A percentile compares a stretch with the other conserved stretches of the same genome.
These are phyloP conservation scores for Leucosporidium scottii DNA, from an alignment of 768 basidiomycete species.

Conservation along the genomic window DNA sequence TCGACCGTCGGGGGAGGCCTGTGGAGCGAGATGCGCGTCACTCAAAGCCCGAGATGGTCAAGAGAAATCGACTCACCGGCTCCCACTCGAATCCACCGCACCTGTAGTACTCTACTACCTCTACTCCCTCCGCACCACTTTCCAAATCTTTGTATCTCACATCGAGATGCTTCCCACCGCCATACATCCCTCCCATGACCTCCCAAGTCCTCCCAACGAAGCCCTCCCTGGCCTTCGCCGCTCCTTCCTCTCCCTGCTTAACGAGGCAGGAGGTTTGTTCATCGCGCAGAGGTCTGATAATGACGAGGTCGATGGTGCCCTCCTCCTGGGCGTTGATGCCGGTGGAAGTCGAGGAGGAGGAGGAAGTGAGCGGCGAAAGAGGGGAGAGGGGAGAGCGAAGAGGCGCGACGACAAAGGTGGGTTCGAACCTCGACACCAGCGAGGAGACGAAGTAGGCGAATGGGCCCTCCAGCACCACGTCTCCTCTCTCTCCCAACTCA, in stretches of 20 bases:
- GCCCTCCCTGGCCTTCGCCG: conserved; percentile 42
- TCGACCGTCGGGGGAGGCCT: background rate
- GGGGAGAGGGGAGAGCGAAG: conserved; percentile 41
- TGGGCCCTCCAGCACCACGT: conserved; percentile 52
- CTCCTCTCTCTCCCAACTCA: conserved; percentile 18
- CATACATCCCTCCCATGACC: conserved; percentile 64
- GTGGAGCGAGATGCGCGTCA: too few species aligned
- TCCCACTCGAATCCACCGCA: conserved; percentile 79
- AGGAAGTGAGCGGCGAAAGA: conserved; percentile 46
- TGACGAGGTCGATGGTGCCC: conserved; percentile 57
- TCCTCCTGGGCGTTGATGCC: too few species aligned
- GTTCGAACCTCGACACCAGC: conserved; percentile 80
- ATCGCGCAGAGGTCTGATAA: conserved; percentile 63
- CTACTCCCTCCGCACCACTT: conserved; percentile 11
- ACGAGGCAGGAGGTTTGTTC: background rate
- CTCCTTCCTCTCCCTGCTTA: conserved; percentile 43
- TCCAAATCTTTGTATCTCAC: conserved; percentile 55
- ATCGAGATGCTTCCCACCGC: conserved; percentile 63
- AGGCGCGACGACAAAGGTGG: conserved; percentile 69
- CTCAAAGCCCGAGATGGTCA: too few species aligned
- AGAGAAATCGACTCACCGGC: conserved; percentile 54
- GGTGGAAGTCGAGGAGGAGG: conserved; percentile 38
- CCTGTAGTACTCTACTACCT: conserved; percentile 68
- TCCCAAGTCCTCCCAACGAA: conserved; percentile 55
- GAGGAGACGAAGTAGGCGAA: conserved; percentile 81